Evolutionary conservation across 106 monocot species (phyloP).

Genomic region (Narthecium ossifragum): DNA sequence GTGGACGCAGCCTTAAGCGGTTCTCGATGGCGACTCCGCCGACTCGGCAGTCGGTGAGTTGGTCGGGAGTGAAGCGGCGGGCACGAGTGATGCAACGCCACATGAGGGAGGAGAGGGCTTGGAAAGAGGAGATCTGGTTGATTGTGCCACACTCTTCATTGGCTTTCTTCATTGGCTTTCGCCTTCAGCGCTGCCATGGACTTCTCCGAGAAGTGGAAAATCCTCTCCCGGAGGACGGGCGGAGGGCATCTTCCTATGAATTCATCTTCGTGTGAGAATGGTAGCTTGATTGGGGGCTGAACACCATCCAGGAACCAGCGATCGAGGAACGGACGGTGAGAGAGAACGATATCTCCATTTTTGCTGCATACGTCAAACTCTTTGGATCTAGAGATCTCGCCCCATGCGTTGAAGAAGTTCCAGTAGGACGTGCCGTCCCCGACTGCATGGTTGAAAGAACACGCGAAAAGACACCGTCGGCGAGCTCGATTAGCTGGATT

Average conservation of each 20-base stretch:
- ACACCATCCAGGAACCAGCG: constrained; percentile 53
- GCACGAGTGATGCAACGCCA: constrained; percentile 20
- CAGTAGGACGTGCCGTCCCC: constrained; percentile 7
- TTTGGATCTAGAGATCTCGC: constrained; percentile 32
- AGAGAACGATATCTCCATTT: neutral
- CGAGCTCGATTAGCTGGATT: constrained; percentile 1
- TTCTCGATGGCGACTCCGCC: constrained; percentile 34
- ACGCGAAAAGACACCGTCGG: neutral
- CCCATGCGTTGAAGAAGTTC: constrained; percentile 38
- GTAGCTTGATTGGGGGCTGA: constrained; percentile 39
- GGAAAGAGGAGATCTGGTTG: constrained; percentile 11
- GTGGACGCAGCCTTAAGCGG: constrained; percentile 47
- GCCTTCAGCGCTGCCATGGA: constrained; percentile 43
- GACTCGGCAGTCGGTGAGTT: constrained; percentile 1
- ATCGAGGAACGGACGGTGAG: constrained; percentile 32
- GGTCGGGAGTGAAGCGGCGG: neutral
- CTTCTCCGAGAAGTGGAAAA: constrained; percentile 53
- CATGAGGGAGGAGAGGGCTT: constrained; percentile 11
- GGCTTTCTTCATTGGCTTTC: constrained; percentile 30
- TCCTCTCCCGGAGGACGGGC: constrained; percentile 35
- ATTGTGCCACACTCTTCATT: neutral
- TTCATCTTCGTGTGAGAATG: constrained; percentile 19
- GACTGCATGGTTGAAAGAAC: constrained; percentile 2
- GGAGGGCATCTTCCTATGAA: constrained; percentile 29
- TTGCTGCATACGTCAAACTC: neutral